These are phyloP conservation scores for Acanthamoeba triangularis DNA, from an alignment of 208 protist genomes.

Conservation along the genomic window DNA sequence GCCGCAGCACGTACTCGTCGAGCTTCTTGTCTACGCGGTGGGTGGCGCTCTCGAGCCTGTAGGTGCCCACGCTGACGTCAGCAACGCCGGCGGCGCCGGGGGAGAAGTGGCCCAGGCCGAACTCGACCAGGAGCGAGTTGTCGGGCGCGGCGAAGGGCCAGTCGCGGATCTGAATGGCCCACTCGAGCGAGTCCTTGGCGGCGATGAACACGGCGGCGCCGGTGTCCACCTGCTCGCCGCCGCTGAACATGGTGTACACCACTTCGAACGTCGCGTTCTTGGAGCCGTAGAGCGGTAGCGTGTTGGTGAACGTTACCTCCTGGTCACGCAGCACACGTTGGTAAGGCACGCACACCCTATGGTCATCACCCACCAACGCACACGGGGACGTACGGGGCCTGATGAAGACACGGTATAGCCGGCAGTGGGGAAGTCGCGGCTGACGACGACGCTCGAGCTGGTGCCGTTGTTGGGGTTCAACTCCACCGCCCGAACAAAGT, in stretches of 20 bases:
- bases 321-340: not conserved
- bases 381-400: not conserved
- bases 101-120: not conserved
- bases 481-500: slow-evolving; percentile 10
- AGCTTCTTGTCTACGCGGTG: not conserved
- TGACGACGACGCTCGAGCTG: not conserved
- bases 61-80: not conserved
- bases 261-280: not conserved
- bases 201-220: not conserved
- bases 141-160: not conserved
- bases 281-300: not conserved
- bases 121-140: not conserved
- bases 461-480: not conserved
- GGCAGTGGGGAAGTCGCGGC: not conserved
- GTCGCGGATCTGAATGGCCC: not conserved
- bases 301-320: not conserved
- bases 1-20: not conserved
- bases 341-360: not conserved
- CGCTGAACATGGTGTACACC: not conserved
- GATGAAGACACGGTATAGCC: not conserved
- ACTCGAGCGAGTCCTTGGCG: slow-evolving; percentile 6
- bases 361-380: no score
- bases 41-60: not conserved
- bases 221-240: not conserved
- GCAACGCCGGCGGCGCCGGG: not conserved